These are phyloP conservation scores for Fraxinus sp. DNA, from an alignment of 305 asterid species.

Conservation along the genomic window DNA sequence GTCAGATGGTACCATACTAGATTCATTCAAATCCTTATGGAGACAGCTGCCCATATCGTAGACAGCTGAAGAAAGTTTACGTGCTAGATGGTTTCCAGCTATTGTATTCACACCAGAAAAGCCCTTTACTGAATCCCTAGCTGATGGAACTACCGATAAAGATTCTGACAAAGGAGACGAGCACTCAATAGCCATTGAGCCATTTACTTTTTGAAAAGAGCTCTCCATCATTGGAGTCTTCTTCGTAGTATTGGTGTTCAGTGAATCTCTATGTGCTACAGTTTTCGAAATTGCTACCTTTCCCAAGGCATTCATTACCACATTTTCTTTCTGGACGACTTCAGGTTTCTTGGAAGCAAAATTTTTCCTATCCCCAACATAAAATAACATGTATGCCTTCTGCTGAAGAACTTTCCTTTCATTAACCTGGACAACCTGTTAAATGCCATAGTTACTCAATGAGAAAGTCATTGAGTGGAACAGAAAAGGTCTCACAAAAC, in stretches of 20 bases:
- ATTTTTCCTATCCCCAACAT: slow-evolving; percentile 66
- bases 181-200: slow-evolving; percentile 23
- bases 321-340: slow-evolving; percentile 44
- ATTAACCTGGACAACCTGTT: slow-evolving; percentile 78
- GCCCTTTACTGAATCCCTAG: slow-evolving; percentile 28
- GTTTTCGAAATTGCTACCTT: slow-evolving; percentile 27
- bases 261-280: not conserved
- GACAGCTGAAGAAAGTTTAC: slow-evolving; percentile 25
- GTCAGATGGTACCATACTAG: slow-evolving; percentile 24
- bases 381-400: slow-evolving; percentile 95
- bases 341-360: slow-evolving; percentile 43
- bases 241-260: not conserved
- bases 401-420: slow-evolving; percentile 84
- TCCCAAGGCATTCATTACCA: slow-evolving; percentile 41
- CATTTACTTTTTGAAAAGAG: slow-evolving; percentile 25
- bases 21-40: slow-evolving; percentile 24
- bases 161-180: slow-evolving; percentile 21
- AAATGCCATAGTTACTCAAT: slow-evolving; percentile 20
- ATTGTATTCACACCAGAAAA: slow-evolving; percentile 16
- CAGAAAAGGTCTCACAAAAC: not conserved
- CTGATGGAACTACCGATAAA: slow-evolving; percentile 26
- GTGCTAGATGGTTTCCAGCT: slow-evolving; percentile 20
- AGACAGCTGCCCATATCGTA: slow-evolving; percentile 20
- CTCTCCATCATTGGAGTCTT: slow-evolving; percentile 26
- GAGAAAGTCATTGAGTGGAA: slow-evolving; percentile 16